Conservation (phyloP, 2,329 filamentous ascomycete species). For the Ophiostoma ulmi region DNA sequence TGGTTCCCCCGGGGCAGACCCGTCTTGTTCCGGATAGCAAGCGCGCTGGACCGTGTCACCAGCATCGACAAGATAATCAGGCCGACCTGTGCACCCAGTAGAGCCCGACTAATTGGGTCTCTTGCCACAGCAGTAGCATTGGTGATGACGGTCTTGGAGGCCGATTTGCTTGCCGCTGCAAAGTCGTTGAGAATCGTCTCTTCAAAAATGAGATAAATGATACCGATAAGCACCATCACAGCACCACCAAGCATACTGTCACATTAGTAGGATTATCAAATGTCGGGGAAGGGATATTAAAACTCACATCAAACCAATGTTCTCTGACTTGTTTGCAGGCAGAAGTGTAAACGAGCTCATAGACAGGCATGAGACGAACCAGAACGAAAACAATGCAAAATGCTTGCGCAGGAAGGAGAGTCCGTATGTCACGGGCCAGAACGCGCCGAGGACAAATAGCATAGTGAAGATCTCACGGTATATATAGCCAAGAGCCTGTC, state of each 20-base stretch:
- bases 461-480: conserved; percentile 79
- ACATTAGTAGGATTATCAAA: not conserved
- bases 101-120: conserved; percentile 49
- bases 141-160: conserved; percentile 19
- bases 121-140: conserved; percentile 16
- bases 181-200: conserved; percentile 51
- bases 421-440: conserved; percentile 77
- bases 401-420: conserved; percentile 65
- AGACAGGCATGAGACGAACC: conserved; percentile 68
- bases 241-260: conserved; percentile 59
- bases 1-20: conserved; percentile 86
- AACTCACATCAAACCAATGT: conserved; percentile 59
- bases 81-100: conserved; percentile 69
- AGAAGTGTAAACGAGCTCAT: conserved; percentile 92
- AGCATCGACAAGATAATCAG: conserved; percentile 75
- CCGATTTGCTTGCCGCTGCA: conserved; percentile 31
- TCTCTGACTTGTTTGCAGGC: conserved; percentile 79
- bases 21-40: conserved; percentile 76
- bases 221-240: conserved; percentile 70
- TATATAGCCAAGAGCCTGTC: conserved; percentile 83
- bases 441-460: conserved; percentile 67
- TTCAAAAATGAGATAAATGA: conserved; percentile 76
- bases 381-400: conserved; percentile 58
- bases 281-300: not conserved
- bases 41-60: conserved; percentile 79